These are phyloP conservation scores for Backusella tarrabulga DNA, from an alignment of 192 early-diverging fungal genomes.

Conservation along the genomic window DNA sequence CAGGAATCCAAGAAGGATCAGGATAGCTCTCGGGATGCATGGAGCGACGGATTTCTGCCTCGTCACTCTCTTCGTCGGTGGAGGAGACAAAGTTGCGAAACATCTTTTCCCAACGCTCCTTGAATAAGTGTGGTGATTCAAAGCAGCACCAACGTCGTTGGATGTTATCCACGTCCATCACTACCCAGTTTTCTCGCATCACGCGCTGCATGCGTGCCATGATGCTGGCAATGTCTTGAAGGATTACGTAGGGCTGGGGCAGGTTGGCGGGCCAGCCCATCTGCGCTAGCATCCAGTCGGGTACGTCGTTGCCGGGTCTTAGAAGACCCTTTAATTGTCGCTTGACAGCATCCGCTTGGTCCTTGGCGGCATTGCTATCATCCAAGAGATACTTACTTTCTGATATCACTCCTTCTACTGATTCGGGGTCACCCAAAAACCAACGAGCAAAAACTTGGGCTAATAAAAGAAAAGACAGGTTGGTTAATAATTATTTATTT, in stretches of 20 bases:
- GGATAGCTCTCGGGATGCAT: slow-evolving; percentile 12
- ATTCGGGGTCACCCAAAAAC: slow-evolving; percentile 59
- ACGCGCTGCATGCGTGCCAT: slow-evolving; percentile 65
- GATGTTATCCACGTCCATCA: slow-evolving; percentile 52
- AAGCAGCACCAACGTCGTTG: slow-evolving; percentile 89
- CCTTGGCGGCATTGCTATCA: slow-evolving; percentile 92
- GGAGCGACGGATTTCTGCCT: background rate
- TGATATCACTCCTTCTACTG: slow-evolving; percentile 59
- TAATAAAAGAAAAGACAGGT: background rate
- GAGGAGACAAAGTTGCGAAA: slow-evolving; percentile 76
- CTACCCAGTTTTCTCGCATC: slow-evolving; percentile 78
- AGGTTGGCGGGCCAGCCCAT: slow-evolving; percentile 25
- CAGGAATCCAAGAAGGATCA: slow-evolving; percentile 80
- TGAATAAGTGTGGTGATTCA: slow-evolving; percentile 82
- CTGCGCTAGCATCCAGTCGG: slow-evolving; percentile 12
- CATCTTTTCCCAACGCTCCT: slow-evolving; percentile 96
- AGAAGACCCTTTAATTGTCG: slow-evolving; percentile 54
- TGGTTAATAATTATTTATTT: background rate
- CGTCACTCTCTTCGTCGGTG: slow-evolving; percentile 8
- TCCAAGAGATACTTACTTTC: slow-evolving; percentile 93
- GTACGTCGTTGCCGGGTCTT: slow-evolving; percentile 15
- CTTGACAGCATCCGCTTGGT: slow-evolving; percentile 88
- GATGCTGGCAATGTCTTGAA: slow-evolving; percentile 68
- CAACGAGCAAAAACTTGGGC: slow-evolving; percentile 66
- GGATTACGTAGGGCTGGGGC: slow-evolving; percentile 40